Percentiles rank a stretch among this genome's conserved stretches.
These are phyloP conservation scores for Asterella californica DNA, from an alignment of 225 moss, liverwort and hornwort species.

Conservation along the genomic window DNA sequence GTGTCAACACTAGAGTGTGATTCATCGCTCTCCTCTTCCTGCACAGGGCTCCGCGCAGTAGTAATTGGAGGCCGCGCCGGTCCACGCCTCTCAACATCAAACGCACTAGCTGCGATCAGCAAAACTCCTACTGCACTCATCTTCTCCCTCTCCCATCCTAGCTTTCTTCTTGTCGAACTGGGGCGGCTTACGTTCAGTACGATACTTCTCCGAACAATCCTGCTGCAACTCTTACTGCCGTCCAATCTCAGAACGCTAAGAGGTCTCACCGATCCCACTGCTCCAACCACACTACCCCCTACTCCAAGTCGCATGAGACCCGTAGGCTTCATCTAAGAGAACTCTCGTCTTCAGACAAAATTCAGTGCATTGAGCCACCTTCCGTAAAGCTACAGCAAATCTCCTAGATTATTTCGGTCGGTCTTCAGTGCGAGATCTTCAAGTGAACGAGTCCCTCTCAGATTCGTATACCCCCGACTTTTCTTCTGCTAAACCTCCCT, in stretches of 20 bases:
- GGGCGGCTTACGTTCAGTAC: background rate
- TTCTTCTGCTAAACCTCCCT: background rate
- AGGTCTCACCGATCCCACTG: background rate
- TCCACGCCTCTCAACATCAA: constrained; percentile 22
- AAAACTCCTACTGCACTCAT: constrained; percentile 20
- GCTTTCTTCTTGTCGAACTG: background rate
- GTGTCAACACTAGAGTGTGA: constrained; percentile 5
- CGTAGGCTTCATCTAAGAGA: constrained; percentile 10
- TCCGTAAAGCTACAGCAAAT: background rate
- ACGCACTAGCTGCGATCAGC: constrained; percentile 28
- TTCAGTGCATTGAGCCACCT: constrained; percentile 10
- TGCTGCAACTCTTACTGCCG: background rate
- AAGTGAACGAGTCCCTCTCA: background rate
- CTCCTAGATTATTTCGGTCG: background rate
- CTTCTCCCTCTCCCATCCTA: constrained; percentile 25
- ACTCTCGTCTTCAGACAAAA: background rate
- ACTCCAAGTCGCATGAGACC: constrained; percentile 12
- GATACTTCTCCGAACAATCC: background rate
- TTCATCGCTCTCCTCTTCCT: constrained; percentile 31
- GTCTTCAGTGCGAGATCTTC: background rate
- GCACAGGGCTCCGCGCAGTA: constrained; percentile 28
- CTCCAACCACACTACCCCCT: constrained; percentile 2
- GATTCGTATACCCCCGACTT: background rate
- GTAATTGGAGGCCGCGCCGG: constrained; percentile 35
- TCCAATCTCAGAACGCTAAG: background rate